Evolutionary conservation across 2,329 filamentous ascomycete genomes (phyloP), one percentile per base, ranked within the genome.

Genomic region (Emergomyces africanus): DNA sequence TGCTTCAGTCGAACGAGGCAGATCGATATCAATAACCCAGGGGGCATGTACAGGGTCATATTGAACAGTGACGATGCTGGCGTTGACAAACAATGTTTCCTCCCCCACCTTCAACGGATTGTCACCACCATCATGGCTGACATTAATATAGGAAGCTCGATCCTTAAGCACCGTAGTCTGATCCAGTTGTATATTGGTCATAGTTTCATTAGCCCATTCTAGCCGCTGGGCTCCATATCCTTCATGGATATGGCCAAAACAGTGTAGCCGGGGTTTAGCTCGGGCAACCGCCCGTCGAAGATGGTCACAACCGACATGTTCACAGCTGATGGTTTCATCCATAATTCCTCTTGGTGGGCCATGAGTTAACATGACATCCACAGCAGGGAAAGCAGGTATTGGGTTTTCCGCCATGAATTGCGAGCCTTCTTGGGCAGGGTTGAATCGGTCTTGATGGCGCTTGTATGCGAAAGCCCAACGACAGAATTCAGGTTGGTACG

Each of bases 201-300:
- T 62, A 42, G 58, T 63, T 56, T 54, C 57, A 3, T 18, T 20
- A 30, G 39, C 62, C 69, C 64, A 67, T 54, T 61, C 62, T 63
- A 57, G 68, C 61, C 78, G 69, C 62, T 71, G 66, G 3, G 74
- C 77, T 20, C 79, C 79, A 69, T 78, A 77, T 0, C 72, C 80
- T 65, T 82, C 80, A 65, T 84, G 82, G 20, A 85, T 84, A 70
- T 85, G 83, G 0, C 83, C 83, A 65, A 84, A 86, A 62, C 81
- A 81, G 66, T 85, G 80, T n/a, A 86, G 56, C 2, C 70, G 67
- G 0, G 83, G 83, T 56, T 72, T 73, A 10, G 76, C 77, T 5
- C 81, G 73, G 57, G 73, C 69, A 1, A 79, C 70, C 0, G 83
- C 83, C 1, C 72, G 70, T 1, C 81, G 72, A 1, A 86, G 70